Evolutionary conservation across 1,284 basidiomycete species (phyloP).

Genomic region (Cutaneotrichosporon dermatis): DNA sequence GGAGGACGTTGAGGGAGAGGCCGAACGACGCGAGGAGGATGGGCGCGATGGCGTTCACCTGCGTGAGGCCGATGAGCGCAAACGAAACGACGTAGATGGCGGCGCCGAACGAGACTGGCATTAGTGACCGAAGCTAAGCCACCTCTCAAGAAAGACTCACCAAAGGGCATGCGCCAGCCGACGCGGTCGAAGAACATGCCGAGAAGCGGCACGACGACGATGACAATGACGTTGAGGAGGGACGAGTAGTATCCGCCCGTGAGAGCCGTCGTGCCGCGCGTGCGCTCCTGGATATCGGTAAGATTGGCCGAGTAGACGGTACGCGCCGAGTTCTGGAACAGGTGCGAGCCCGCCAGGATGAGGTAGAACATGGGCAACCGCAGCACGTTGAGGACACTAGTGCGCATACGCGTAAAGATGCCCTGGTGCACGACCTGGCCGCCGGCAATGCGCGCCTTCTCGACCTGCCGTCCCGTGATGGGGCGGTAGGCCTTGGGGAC

Average conservation of each 20-base stretch:
- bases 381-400: slow-evolving; percentile 10
- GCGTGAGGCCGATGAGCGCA: slow-evolving; percentile 39
- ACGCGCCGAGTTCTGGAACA: slow-evolving; percentile 38
- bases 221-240: slow-evolving; percentile 42
- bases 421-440: not conserved
- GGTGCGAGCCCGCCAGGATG: slow-evolving; percentile 18
- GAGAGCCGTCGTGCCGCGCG: slow-evolving; percentile 35
- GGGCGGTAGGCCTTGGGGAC: slow-evolving; percentile 27
- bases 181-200: slow-evolving; percentile 30
- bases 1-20: slow-evolving; percentile 38
- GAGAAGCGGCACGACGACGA: slow-evolving; percentile 41
- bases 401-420: not conserved
- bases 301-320: slow-evolving; percentile 38
- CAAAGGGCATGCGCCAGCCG: slow-evolving; percentile 15
- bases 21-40: slow-evolving; percentile 40
- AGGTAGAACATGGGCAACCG: slow-evolving; percentile 16
- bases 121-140: not conserved
- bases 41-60: slow-evolving; percentile 40
- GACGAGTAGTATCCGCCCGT: slow-evolving; percentile 43
- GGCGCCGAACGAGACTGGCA: slow-evolving; percentile 21
- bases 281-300: slow-evolving; percentile 43
- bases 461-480: slow-evolving; percentile 6
- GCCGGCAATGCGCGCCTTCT: not conserved
- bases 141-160: too few relatives aligned
- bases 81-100: slow-evolving; percentile 42